Base-by-base conservation (phyloP, 2,329 filamentous ascomycete species). In the Colletotrichum gloeosporioides region DNA sequence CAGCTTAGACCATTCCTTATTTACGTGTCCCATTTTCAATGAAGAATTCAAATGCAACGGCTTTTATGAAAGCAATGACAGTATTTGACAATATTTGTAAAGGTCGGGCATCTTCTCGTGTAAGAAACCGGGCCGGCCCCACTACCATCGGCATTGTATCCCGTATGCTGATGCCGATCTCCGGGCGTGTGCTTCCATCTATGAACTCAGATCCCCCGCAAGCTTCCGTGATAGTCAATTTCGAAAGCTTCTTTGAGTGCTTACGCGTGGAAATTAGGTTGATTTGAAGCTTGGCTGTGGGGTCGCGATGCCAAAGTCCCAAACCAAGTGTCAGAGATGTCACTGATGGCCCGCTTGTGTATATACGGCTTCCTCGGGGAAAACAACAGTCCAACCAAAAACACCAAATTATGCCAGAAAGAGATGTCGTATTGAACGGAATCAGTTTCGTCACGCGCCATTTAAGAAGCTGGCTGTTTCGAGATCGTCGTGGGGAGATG, bases 361-460 rank as follows among this genome's bases (percentile, higher is more conserved):
- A 2, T 2, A 22, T 2, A 49, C 44, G n/a, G 44, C 6, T 49
- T 22, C 44, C 31, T 12, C 4, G 18, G n/a, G n/a, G 44, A 0
- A 13, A 53, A 53, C 12, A 22, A 10, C 2, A 22, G 8, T 13
- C 10, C 36, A 9, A 3, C 36, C 36, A 39, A 18, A 49, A 49
- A 22, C n/a, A 22, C 4, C 1, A 44, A 49, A 9, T 44, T n/a
- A 53, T 53, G 10, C n/a, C 44, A 53, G 10, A 36, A 36, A 53
- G 10, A 3, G 1, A 25, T 13, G 4, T 8, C 22, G 8, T 3
- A 4, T 53, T 12, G 6, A 10, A 1, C n/a, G 6, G n/a, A 8
- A 25, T 1, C 6, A 22, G 44, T 22, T 13, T 53, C 44, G 1
- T 25, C 44, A 22, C 13, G 0, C 44, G n/a, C 10, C 44, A 53